Conservation (phyloP, 2,329 filamentous ascomycete genomes). For the Didymella exigua region DNA sequence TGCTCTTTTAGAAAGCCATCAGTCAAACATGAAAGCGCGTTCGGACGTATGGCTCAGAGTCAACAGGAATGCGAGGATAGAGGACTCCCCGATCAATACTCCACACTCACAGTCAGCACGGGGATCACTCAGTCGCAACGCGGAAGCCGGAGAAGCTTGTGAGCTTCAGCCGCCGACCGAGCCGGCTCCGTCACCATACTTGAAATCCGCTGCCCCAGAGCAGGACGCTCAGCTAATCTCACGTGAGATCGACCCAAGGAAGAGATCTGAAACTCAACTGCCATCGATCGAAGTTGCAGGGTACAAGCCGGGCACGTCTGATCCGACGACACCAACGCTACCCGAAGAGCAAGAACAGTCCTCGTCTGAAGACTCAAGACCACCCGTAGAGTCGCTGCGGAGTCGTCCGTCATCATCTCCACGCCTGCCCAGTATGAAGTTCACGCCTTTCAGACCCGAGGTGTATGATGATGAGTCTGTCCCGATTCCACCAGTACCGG, state of each 20-base stretch:
- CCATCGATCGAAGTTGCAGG: not conserved
- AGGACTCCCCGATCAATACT: not conserved
- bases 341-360: not conserved
- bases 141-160: not conserved
- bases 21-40: not conserved
- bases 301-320: not conserved
- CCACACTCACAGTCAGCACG: not conserved
- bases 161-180: not conserved
- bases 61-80: not conserved
- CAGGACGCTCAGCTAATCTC: not conserved
- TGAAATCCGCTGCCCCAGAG: not conserved
- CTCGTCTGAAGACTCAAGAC: not conserved
- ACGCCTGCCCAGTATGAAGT: not conserved
- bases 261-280: not conserved
- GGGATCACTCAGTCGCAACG: not conserved
- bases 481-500: not conserved
- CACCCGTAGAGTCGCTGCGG: not conserved
- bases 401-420: not conserved
- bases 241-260: too few relatives aligned
- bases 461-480: not conserved
- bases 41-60: not conserved
- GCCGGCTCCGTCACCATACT: not conserved
- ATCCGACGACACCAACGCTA: not conserved
- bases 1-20: constrained; percentile 19
- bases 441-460: not conserved